Evolutionary conservation across 2,329 filamentous ascomycete genomes (phyloP), one percentile per base, ranked within the genome.

Genomic region (Scopulariopsis brevicaulis): DNA sequence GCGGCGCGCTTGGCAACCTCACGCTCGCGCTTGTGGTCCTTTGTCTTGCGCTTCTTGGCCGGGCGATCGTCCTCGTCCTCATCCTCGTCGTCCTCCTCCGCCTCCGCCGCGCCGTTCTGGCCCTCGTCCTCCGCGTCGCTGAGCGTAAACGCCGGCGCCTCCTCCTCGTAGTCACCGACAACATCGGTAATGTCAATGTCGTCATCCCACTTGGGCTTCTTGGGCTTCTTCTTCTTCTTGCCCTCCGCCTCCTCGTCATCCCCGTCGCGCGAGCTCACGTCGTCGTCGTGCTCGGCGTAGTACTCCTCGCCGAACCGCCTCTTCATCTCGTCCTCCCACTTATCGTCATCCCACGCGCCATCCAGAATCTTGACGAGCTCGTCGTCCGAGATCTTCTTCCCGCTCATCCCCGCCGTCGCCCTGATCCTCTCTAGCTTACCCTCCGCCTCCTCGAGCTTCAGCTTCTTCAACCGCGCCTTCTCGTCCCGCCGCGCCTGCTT

Each of bases 171-270:
- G 61, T 96, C 46, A 1, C 90, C 91, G 32, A 96, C 76, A 55
- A 96, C 79, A 69, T 96, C 93, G 61, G 88, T 90, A 74, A 99
- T 97, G 68, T 99, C 94, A 66, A 97, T 91, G 65, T 96, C 90
- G 87, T 93, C 99, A 62, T 84, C 89, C 11, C 90, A 90, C 74
- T 96, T 96, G 78, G 89, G 90, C 11, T 81, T 73, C 62, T 78
- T 78, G 67, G 80, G 85, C 63, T 83, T 84, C 67, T 82, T 84
- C 69, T 82, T 84, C 56, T 71, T 63, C 20, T 73, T 72, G 1
- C 78, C 81, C 60, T 86, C 88, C 63, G 84, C 86, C 1, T 81
- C 78, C 25, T 86, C 82, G 20, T 81, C 89, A 59, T 71, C 77
- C 14, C 88, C 88, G 18, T 81, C 80, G 3, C 76, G 81, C 60